Evolutionary conservation across 2,329 filamentous ascomycete genomes (phyloP), one percentile per base, ranked within the genome.

Genomic region (Calonectria fujianensis): DNA sequence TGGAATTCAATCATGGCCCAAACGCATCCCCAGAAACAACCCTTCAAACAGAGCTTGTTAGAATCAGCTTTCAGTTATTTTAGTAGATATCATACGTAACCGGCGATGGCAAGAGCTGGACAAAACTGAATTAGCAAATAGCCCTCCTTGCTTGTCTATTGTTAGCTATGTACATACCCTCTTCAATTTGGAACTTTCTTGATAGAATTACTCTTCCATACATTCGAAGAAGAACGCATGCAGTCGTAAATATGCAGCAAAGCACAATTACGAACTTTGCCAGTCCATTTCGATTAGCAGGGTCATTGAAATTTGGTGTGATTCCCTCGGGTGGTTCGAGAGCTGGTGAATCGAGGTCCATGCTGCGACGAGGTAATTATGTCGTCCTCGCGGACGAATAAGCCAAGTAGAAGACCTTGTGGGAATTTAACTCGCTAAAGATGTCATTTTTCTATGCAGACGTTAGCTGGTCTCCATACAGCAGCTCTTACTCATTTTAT

Each of bases 1-100:
- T 61, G 54, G 13, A 39, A 61, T 61, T 61, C 54, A 16, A 61
- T 61, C 54, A 61, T 61, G 5, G 54, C 54, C 54, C 54, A 61
- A 35, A 61, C 32, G 7, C 54, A 61, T 32, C 54, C 54, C 54
- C 54, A 61, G n/a, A 61, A 61, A 39, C 54, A 61, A 39, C 54
- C 54, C 54, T 61, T 37, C 11, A 7, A 18, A 39, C 20, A 13
- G 4, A 37, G 9, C n/a, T 37, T 24, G 32, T 61, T 39, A 61
- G 54, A 61, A 61, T 61, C 10, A n/a, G 11, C 24, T 24, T 37
- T 61, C 4, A 14, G n/a, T 39, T 27, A 16, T 37, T 4, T 6
- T n/a, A 18, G 32, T 14, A 27, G 20, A n/a, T 24, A 61, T 61
- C 54, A 37, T 61, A 61, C 54, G n/a, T 61, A 61, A 7, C 54